Evolutionary conservation across 1,284 basidiomycete species (phyloP), one percentile per base, ranked within the genome.

Genomic region (Rhizopogon hawkerae): DNA sequence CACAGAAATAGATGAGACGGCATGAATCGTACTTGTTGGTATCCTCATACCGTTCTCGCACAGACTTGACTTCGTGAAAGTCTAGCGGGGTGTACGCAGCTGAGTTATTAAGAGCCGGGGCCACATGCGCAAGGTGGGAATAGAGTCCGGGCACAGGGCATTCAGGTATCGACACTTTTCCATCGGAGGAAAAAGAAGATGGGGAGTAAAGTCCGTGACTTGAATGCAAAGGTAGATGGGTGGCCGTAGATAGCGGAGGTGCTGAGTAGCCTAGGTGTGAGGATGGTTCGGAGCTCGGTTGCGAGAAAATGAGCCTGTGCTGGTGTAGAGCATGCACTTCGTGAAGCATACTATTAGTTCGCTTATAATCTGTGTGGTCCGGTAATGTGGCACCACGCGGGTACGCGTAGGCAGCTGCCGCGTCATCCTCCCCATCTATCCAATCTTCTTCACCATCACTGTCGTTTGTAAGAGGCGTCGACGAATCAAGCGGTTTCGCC

Each of bases 261-360:
- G 31, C 24, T 46, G 36, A 46, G 21, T 24, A 41, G 21, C 14
- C 41, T 9, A 46, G 18, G 16, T 43, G 44, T 46, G 44, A 21
- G 11, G 41, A 13, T 31, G 11, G 11, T 46, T 46, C 41, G 6
- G 44, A 46, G 29, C 31, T 35, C n/a, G 26, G 36, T 36, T 41
- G 16, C 6, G n/a, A 11, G 57, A 78, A 77, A 16, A 78, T 48
- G 21, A 77, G 64, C 38, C 82, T 73, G 57, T 84, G 81, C 50
- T 82, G 76, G 55, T 84, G 74, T 24, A 81, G 72, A 34, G 77
- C 71, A 57, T 87, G 85, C 39, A 88, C 63, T 57, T 85, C 79
- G 53, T 83, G 77, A 21, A 88, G 72, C 48, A 85, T 64, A 42
- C 56, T 75, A 61, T 88, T 88, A 43, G 76, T 69, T 35, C 70